Evolutionary conservation across 208 protist genomes (phyloP).

Genomic region (Acanthamoeba culbertsoni): DNA sequence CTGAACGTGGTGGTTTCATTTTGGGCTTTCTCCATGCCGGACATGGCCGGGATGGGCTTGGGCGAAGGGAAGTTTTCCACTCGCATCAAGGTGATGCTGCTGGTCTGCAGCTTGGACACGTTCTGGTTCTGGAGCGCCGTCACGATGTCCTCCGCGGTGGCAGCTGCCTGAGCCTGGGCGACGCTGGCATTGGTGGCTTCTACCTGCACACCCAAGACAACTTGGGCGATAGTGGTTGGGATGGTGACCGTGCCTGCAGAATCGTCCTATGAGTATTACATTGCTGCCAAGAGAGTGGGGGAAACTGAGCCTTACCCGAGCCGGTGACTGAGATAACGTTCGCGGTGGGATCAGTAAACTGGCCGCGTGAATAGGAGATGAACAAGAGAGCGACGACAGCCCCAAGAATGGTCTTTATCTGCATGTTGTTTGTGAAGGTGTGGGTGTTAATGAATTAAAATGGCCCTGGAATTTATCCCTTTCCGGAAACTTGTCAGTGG

Average conservation of each 20-base stretch:
- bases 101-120: conserved; percentile 28
- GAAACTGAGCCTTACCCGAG: background rate
- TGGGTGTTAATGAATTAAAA: too few relatives aligned
- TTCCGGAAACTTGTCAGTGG: too few relatives aligned
- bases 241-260: background rate
- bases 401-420: too few relatives aligned
- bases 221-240: background rate
- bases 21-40: background rate
- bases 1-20: background rate
- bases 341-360: background rate
- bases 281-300: too few relatives aligned
- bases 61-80: background rate
- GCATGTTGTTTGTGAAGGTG: too few relatives aligned
- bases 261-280: too few relatives aligned
- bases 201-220: conserved; percentile 18
- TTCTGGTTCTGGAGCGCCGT: background rate
- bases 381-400: background rate
- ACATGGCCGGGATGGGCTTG: background rate
- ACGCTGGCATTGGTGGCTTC: background rate
- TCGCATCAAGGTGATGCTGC: conserved; percentile 1
- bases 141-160: background rate
- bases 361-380: background rate
- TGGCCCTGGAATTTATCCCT: too few relatives aligned
- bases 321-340: background rate
- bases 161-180: background rate